These are phyloP conservation scores for Penicillium olsonii DNA, from an alignment of 2,329 filamentous ascomycete species.

Conservation along the genomic window DNA sequence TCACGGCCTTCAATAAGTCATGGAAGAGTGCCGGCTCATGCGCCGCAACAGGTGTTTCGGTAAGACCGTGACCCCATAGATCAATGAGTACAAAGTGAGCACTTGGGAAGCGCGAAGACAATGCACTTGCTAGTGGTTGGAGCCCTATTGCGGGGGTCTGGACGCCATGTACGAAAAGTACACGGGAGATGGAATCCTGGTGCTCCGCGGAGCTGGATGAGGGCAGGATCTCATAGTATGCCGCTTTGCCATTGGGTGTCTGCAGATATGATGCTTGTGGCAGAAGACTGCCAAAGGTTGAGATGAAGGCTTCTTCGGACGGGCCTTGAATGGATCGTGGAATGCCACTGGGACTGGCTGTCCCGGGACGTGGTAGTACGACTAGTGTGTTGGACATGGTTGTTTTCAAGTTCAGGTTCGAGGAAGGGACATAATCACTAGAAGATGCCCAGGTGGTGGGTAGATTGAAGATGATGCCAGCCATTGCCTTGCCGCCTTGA, in stretches of 20 bases:
- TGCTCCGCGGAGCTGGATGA: neutral
- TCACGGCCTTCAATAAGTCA: constrained; percentile 39
- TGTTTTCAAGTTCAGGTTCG: neutral
- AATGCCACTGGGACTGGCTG: neutral
- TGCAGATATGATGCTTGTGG: constrained; percentile 25
- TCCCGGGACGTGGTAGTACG: constrained; percentile 24
- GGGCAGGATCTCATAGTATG: constrained; percentile 21
- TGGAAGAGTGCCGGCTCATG: constrained; percentile 50
- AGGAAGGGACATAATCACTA: too few relatives aligned
- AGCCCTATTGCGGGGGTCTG: constrained; percentile 55
- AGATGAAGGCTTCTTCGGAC: constrained; percentile 23
- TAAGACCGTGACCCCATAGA: constrained; percentile 58
- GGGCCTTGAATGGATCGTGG: constrained; percentile 21
- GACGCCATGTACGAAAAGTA: constrained; percentile 54
- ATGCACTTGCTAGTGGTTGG: constrained; percentile 41
- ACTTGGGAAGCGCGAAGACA: constrained; percentile 39
- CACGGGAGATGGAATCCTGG: constrained; percentile 19
- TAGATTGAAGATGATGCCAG: too few relatives aligned
- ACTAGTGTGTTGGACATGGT: constrained; percentile 14
- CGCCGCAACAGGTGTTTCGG: constrained; percentile 47
- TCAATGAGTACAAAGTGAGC: constrained; percentile 50
- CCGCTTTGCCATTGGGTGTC: constrained; percentile 16
- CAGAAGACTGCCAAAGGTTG: constrained; percentile 24
- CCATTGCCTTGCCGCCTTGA: neutral
- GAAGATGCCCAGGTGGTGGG: too few relatives aligned